Conservation (phyloP, 2,329 filamentous ascomycete genomes). For the Ascocoryne sarcoides region DNA sequence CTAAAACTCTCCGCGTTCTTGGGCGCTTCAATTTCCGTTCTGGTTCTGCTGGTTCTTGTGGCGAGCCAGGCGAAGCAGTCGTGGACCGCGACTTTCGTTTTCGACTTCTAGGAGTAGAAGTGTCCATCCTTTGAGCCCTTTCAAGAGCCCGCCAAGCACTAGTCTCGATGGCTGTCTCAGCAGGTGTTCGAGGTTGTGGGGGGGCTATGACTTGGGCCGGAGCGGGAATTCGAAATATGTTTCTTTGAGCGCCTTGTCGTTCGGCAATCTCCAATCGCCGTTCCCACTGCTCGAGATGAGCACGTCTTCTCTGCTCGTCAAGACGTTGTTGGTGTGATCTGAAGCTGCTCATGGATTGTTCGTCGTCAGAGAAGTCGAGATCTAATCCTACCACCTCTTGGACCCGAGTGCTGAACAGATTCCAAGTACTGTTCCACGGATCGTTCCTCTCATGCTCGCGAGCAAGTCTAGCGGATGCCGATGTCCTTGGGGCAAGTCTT, state of each 20-base stretch:
- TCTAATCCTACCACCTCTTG: constrained; percentile 66
- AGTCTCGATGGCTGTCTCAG: constrained; percentile 68
- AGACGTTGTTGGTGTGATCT: constrained; percentile 44
- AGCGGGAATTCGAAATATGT: constrained; percentile 62
- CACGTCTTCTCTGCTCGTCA: constrained; percentile 44
- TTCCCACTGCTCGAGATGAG: constrained; percentile 69
- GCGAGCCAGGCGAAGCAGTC: constrained; percentile 51
- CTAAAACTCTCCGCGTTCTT: constrained; percentile 62
- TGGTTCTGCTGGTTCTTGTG: constrained; percentile 49
- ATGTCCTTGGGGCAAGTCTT: too few species aligned
- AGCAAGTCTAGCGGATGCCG: not conserved
- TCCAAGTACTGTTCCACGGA: constrained; percentile 87
- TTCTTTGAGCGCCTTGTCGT: constrained; percentile 65
- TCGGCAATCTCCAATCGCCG: constrained; percentile 74
- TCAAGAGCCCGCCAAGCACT: constrained; percentile 88
- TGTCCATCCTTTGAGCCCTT: constrained; percentile 64
- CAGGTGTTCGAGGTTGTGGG: constrained; percentile 41
- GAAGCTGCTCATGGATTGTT: constrained; percentile 41
- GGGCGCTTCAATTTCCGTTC: constrained; percentile 83
- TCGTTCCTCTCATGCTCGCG: not conserved
- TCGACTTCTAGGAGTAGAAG: constrained; percentile 42
- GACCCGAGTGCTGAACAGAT: constrained; percentile 50
- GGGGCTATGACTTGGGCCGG: constrained; percentile 54
- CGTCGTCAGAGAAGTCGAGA: constrained; percentile 76
- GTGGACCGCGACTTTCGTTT: constrained; percentile 68